Conservation (phyloP, 768 basidiomycete species). For the Xanthoconium purpureum region DNA sequence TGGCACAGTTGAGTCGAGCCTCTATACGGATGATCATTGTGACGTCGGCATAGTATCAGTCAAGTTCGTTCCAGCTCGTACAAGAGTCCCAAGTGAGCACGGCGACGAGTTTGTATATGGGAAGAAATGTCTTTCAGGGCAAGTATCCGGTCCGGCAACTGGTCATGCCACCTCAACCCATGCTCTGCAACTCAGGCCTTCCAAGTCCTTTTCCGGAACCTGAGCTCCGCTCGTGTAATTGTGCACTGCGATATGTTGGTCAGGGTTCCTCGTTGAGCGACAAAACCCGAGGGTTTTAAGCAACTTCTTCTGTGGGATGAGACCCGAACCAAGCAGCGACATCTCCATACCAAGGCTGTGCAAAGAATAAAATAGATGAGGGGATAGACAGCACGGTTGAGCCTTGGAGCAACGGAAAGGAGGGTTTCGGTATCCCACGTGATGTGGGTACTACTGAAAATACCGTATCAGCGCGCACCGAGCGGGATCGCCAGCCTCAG, state of each 20-base stretch:
- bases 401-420: no score
- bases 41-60: slow-evolving; percentile 52
- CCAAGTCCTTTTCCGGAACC: slow-evolving; percentile 36
- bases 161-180: slow-evolving; percentile 42
- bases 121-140: slow-evolving; percentile 42
- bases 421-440: no score
- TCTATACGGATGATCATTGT: slow-evolving; percentile 37
- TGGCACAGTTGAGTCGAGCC: slow-evolving; percentile 43
- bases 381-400: no score
- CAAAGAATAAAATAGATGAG: no score
- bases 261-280: slow-evolving; percentile 40
- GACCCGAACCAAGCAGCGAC: no score
- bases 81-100: background rate
- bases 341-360: no score
- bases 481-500: no score
- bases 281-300: no score
- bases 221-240: slow-evolving; percentile 39
- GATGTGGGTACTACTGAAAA: no score
- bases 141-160: slow-evolving; percentile 34
- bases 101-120: background rate
- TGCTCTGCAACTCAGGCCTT: slow-evolving; percentile 39
- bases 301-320: no score
- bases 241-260: slow-evolving; percentile 28
- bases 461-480: no score
- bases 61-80: slow-evolving; percentile 50